phyloP scores from a whole-genome alignment of 2,329 filamentous ascomycete species.

The Exophiala xenobiotica region DNA sequence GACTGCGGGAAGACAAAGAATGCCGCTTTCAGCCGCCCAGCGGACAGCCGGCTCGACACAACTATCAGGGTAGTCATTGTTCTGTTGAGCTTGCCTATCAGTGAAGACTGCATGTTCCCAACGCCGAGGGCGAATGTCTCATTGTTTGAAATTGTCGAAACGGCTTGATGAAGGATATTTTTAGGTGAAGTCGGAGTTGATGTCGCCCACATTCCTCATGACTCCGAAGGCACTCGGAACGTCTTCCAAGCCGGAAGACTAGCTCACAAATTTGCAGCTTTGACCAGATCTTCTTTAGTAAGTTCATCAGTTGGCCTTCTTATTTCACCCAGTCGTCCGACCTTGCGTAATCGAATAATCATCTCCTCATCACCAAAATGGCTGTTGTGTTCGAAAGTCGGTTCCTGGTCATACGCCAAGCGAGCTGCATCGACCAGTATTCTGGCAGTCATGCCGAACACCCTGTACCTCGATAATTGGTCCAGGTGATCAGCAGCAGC shows the following conservation, averaged over 20 bases:
- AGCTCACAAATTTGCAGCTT: slow-evolving; percentile 49
- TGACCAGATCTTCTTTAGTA: slow-evolving; percentile 51
- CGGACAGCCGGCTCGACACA: background rate
- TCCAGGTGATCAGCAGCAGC: slow-evolving; percentile 41
- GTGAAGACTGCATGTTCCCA: background rate
- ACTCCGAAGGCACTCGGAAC: background rate
- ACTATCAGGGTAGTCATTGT: slow-evolving; percentile 8
- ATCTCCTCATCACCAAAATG: slow-evolving; percentile 67
- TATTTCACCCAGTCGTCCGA: slow-evolving; percentile 56
- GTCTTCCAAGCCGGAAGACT: no score
- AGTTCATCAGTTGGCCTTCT: slow-evolving; percentile 54
- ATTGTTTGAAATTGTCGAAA: background rate
- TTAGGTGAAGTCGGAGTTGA: background rate
- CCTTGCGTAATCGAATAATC: slow-evolving; percentile 56
- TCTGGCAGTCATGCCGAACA: slow-evolving; percentile 93
- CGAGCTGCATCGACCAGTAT: slow-evolving; percentile 86
- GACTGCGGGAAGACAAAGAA: slow-evolving; percentile 13
- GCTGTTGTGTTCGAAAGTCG: slow-evolving; percentile 74
- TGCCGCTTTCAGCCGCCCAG: slow-evolving; percentile 11
- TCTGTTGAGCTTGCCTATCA: background rate
- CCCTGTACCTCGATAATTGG: slow-evolving; percentile 65
- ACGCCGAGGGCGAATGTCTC: background rate
- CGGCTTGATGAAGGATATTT: slow-evolving; percentile 4
- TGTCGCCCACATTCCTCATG: slow-evolving; percentile 17
- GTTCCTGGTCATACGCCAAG: slow-evolving; percentile 77